Evolutionary conservation across 805 yeast species (phyloP), one percentile per base, ranked within the genome.

Genomic region (Crinitomyces ghanaensis): DNA sequence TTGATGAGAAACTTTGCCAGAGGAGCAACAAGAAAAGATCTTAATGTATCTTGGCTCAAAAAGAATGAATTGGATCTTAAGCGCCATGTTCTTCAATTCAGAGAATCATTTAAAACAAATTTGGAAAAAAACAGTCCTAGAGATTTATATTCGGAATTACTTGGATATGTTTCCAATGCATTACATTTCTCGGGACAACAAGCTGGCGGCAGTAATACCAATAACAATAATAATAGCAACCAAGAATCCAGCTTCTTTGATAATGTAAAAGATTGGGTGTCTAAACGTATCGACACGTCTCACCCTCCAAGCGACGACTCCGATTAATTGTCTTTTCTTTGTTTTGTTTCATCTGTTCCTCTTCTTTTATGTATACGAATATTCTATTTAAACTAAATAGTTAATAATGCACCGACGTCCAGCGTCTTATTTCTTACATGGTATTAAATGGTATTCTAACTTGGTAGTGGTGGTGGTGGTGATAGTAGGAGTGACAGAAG

Each of bases 21-120:
- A 45, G 98, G 98, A 30, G 97, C 95, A 7, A 81, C 96, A 2
- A 71, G 98, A 51, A 84, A 91, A 56, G 98, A 91, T 51, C 70
- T 91, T 49, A 91, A 91, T 51, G 97, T 91, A 14, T 80, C 94
- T 19, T 91, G 98, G 98, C 67, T 91, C 48, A 91, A 91, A 62
- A 91, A 91, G 59, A 91, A 91, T 57, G 98, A 91, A 62, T 66
- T 91, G 46, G 98, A 91, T 42, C 70, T 91, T 60, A 85, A 82
- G 56, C 83, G 85, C 47, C 95, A 86, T 52, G 78, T 91, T 40
- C 72, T 64, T 41, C 95, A 84, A 42, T 88, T 91, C 62, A 68
- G 95, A 45, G 71, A 80, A 16, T 82, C 83, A 47, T 81, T 91
- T 78, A 74, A 74, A 53, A 77, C 73, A 52, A 81, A 74, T 48